Evolutionary conservation across 805 yeast genomes (phyloP).

Genomic region (Wickerhamiella shivajii): DNA sequence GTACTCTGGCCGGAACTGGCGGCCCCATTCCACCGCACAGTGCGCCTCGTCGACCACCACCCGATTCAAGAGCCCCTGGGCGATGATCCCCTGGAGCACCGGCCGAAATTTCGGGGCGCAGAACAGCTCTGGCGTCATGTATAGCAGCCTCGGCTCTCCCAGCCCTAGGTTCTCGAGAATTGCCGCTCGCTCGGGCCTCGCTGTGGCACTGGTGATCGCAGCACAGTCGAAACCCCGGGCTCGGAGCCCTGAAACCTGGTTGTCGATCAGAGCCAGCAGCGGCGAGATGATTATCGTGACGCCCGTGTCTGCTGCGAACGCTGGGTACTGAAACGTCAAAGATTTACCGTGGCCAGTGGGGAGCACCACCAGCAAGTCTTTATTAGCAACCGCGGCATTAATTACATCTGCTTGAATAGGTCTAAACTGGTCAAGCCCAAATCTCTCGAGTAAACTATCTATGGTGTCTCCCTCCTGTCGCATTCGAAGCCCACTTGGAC

Average conservation of each 20-base stretch:
- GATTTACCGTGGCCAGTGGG: slow-evolving; percentile 99
- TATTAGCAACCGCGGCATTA: slow-evolving; percentile 29
- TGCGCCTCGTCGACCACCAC: slow-evolving; percentile 95
- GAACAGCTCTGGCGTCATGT: slow-evolving; percentile 76
- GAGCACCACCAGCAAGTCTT: slow-evolving; percentile 86
- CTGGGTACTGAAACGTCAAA: slow-evolving; percentile 87
- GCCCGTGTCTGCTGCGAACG: slow-evolving; percentile 53
- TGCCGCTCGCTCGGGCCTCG: slow-evolving; percentile 42
- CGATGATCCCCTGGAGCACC: slow-evolving; percentile 43
- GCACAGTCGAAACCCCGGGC: slow-evolving; percentile 59
- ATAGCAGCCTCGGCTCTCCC: slow-evolving; percentile 59
- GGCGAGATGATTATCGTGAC: slow-evolving; percentile 81
- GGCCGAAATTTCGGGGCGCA: slow-evolving; percentile 46
- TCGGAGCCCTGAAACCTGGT: slow-evolving; percentile 71
- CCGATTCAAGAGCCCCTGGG: slow-evolving; percentile 51
- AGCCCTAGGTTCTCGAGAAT: slow-evolving; percentile 53
- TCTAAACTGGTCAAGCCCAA: slow-evolving; percentile 17
- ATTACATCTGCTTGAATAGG: slow-evolving; percentile 18
- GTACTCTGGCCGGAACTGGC: slow-evolving; percentile 92
- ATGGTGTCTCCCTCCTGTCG: slow-evolving; percentile 24
- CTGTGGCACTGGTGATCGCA: slow-evolving; percentile 67
- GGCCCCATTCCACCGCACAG: slow-evolving; percentile 98
- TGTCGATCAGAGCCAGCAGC: slow-evolving; percentile 88
- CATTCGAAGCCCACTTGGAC: slow-evolving; percentile 23
- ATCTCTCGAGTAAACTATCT: slow-evolving; percentile 9